Percentiles rank a stretch among this genome's conserved stretches.
phyloP scores from a whole-genome alignment of 1,139 yeast genomes.

The Nakaseomyces delphensis region DNA sequence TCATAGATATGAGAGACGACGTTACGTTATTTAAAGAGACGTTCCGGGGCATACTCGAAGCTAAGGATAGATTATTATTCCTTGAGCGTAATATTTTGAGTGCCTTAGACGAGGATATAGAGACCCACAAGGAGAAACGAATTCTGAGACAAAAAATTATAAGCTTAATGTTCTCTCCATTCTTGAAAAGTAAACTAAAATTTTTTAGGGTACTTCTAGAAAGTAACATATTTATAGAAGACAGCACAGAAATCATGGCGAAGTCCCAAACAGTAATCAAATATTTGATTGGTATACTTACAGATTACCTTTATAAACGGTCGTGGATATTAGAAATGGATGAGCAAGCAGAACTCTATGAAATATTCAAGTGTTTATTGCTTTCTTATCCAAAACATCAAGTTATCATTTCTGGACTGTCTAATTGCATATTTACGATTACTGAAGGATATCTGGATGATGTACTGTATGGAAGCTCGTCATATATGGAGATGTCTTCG shows the following conservation, averaged over 20 bases:
- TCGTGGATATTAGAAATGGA: slow-evolving; percentile 1
- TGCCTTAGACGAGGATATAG: not conserved
- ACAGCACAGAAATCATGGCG: not conserved
- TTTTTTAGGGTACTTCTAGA: not conserved
- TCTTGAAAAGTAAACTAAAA: not conserved
- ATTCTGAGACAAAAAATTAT: not conserved
- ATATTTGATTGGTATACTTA: not conserved
- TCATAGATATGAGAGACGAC: slow-evolving; percentile 25
- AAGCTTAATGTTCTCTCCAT: not conserved
- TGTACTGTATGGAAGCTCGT: not conserved
- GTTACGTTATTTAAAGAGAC: slow-evolving; percentile 23
- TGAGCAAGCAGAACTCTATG: not conserved
- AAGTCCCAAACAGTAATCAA: not conserved
- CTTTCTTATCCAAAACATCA: not conserved
- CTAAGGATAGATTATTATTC: slow-evolving; percentile 10
- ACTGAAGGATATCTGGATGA: not conserved
- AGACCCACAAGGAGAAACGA: not conserved
- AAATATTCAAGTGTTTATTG: not conserved
- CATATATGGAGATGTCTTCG: not conserved
- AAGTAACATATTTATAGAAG: not conserved
- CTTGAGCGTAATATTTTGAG: slow-evolving; percentile 10
- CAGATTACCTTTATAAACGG: not conserved
- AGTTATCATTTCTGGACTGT: not conserved
- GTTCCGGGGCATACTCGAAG: slow-evolving; percentile 8
- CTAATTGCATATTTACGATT: not conserved